Evolutionary conservation across 2,329 filamentous ascomycete genomes (phyloP), one percentile per base, ranked within the genome.

Genomic region (Fusarium sp.): DNA sequence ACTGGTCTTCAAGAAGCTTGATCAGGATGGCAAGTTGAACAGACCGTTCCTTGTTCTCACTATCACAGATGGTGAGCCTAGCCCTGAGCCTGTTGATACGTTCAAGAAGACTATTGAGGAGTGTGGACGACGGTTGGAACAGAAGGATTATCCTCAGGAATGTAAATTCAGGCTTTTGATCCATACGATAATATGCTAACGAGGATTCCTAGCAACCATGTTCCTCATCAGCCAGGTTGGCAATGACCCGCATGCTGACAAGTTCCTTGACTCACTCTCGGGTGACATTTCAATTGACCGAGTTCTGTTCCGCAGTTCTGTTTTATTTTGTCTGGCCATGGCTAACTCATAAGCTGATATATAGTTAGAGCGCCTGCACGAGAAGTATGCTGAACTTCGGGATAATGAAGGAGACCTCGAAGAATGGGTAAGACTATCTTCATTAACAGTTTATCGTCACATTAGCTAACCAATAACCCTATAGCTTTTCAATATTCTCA

Each of bases 391-490:
- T 2, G 31, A 52, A 1, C 23, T 52, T 35, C n/a, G 48, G 1
- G 48, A 37, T 14, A 52, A 52, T 11, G 48, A 52, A 0, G 48
- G 11, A 37, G 48, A 52, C 3, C 48, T 37, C 2, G 31, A 52
- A 16, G 31, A 37, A 52, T 52, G 48, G 48, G 48, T 52, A 52
- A 37, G 48, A 21, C n/a, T n/a, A n/a, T n/a, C n/a, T 14, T 9
- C 2, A 10, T 2, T 3, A 25, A 6, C 12, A 7, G 2, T 4
- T 7, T 9, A 0, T 11, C 7, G 7, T 5, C 0, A 0, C 10
- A 7, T 52, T 9, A 0, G 3, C 18, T 52, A 21, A 35, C 3
- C 9, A 21, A 15, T 7, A 0, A 7, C 10, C 7, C 1, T 7
- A 9, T 5, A 37, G 48, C 48, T 52, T 21, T 52, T 37, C 0